These are phyloP conservation scores for Xylaria sp. DNA, from an alignment of 2,329 filamentous ascomycete species.

Conservation along the genomic window DNA sequence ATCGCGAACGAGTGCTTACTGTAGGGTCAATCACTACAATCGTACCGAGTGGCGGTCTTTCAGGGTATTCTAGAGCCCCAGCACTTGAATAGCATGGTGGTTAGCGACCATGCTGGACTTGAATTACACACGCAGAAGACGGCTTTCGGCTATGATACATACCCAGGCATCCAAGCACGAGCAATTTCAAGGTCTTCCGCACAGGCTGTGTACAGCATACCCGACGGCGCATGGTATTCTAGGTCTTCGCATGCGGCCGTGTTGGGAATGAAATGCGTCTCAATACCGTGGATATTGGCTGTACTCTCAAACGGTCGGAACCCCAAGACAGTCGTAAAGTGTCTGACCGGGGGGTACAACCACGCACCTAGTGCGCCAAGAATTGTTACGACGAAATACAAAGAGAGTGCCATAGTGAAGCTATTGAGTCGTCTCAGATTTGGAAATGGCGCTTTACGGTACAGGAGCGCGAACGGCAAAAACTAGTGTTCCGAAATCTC, in stretches of 20 bases:
- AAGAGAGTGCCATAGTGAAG: conserved; percentile 29
- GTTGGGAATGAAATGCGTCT: conserved; percentile 49
- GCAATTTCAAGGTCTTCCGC: conserved; percentile 46
- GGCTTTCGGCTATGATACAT: conserved; percentile 6
- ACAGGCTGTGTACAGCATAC: conserved; percentile 62
- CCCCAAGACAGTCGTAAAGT: conserved; percentile 26
- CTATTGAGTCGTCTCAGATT: no score
- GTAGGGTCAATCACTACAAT: conserved; percentile 60
- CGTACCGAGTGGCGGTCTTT: conserved; percentile 51
- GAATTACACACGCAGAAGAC: not conserved
- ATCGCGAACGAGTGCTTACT: conserved; percentile 43
- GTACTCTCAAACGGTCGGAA: conserved; percentile 26
- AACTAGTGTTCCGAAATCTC: no score
- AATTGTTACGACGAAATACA: conserved; percentile 28
- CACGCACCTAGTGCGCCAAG: conserved; percentile 30
- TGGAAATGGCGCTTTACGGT: no score
- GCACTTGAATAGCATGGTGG: conserved; percentile 19
- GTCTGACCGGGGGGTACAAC: conserved; percentile 31
- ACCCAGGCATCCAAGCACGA: conserved; percentile 37
- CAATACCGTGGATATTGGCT: conserved; percentile 32
- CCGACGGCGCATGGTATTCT: conserved; percentile 57
- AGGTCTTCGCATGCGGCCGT: conserved; percentile 66
- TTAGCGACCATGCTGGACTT: not conserved
- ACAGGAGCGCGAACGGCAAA: no score
- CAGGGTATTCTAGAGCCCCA: conserved; percentile 27